These are phyloP conservation scores for Aspergillus sp. DNA, from an alignment of 2,329 filamentous ascomycete species.

Conservation along the genomic window DNA sequence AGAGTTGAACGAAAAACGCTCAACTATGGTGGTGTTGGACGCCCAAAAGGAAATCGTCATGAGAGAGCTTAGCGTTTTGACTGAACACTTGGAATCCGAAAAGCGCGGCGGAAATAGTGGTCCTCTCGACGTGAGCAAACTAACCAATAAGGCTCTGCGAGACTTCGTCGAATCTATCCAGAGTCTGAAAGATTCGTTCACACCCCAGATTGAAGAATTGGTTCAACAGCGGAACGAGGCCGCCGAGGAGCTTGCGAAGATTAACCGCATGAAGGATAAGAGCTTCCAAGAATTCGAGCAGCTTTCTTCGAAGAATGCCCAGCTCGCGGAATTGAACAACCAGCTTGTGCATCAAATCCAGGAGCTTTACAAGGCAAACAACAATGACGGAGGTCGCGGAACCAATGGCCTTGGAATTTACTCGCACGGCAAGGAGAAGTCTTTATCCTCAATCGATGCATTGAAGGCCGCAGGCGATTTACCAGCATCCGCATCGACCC, in stretches of 20 bases:
- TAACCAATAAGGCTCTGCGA: constrained; percentile 62
- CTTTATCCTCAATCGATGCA: constrained; percentile 43
- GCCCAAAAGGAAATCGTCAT: constrained; percentile 95
- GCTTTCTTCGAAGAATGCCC: constrained; percentile 88
- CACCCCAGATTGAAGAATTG: constrained; percentile 76
- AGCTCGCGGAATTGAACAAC: constrained; percentile 93
- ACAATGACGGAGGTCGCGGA: constrained; percentile 34
- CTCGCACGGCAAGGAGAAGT: constrained; percentile 54
- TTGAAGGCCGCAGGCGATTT: constrained; percentile 52
- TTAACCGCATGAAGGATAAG: constrained; percentile 84
- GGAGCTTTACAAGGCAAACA: constrained; percentile 82
- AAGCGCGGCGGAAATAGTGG: constrained; percentile 74
- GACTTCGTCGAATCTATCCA: constrained; percentile 64
- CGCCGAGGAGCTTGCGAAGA: constrained; percentile 78
- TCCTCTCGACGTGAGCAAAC: constrained; percentile 73
- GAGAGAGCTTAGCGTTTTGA: constrained; percentile 83
- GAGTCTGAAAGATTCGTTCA: constrained; percentile 77
- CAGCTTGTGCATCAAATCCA: constrained; percentile 93
- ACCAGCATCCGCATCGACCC: constrained; percentile 58
- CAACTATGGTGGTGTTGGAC: constrained; percentile 91
- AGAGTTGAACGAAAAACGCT: constrained; percentile 86
- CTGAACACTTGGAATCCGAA: constrained; percentile 81
- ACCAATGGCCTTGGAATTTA: constrained; percentile 64
- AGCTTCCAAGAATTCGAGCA: constrained; percentile 95
- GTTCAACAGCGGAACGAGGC: constrained; percentile 84